phyloP scores from a whole-genome alignment of 2,329 filamentous ascomycete genomes.

The Annulohypoxylon truncatum region DNA sequence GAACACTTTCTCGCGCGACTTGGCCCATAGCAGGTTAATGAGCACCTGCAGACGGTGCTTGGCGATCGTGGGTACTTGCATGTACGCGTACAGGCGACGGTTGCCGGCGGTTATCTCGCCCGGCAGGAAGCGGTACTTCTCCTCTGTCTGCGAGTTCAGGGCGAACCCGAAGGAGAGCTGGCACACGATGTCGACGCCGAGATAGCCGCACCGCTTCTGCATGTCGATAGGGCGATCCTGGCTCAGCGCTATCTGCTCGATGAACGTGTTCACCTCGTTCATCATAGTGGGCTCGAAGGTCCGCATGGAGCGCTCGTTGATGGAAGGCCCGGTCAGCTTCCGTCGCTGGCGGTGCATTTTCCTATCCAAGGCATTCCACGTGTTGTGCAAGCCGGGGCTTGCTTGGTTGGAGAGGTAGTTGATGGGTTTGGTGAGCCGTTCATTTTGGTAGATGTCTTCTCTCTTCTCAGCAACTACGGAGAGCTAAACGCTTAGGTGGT shows the following conservation, averaged over 20 bases:
- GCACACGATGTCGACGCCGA: constrained; percentile 35
- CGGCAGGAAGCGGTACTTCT: constrained; percentile 32
- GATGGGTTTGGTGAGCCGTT: constrained; percentile 34
- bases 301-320: constrained; percentile 38
- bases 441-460: constrained; percentile 38
- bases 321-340: constrained; percentile 30
- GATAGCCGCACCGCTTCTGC: constrained; percentile 23
- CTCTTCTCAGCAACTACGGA: neutral
- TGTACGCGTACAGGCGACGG: constrained; percentile 28
- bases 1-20: constrained; percentile 9
- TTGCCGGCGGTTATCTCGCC: constrained; percentile 24
- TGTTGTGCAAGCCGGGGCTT: constrained; percentile 13
- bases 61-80: constrained; percentile 32
- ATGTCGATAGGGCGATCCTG: constrained; percentile 22
- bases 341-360: constrained; percentile 33
- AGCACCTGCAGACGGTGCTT: constrained; percentile 18
- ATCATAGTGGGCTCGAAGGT: constrained; percentile 39
- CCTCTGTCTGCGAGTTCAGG: constrained; percentile 30
- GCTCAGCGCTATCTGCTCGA: constrained; percentile 9
- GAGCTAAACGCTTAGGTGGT: neutral
- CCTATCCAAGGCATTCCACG: constrained; percentile 35
- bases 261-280: constrained; percentile 37
- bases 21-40: constrained; percentile 23
- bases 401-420: constrained; percentile 32
- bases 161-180: constrained; percentile 36